Evolutionary conservation across 225 moss, liverwort and hornwort species (phyloP), one percentile per base, ranked within the genome.

Genomic region (Marchantia polymorpha): DNA sequence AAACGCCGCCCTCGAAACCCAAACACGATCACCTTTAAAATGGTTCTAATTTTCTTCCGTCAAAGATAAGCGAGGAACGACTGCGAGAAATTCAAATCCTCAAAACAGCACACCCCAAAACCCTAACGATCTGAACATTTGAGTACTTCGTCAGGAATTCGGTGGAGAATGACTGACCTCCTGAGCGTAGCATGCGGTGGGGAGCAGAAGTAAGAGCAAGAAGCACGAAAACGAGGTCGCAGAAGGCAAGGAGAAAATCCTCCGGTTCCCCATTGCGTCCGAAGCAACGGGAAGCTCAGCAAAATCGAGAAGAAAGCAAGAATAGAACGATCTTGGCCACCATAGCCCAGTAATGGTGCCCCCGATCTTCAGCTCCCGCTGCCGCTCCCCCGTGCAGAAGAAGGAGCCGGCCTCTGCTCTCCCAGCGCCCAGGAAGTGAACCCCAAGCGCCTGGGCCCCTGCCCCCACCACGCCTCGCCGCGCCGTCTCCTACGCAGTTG

Each of bases 221-320:
- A 78, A 68, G 77, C 71, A 77, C 26, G 52, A 76, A 26, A 56
- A 76, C 53, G 46, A 68, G 60, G 76, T 63, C 31, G 83, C 86
- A 7, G 66, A 48, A 64, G 53, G 69, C 47, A 80, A 60, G 65
- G 75, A 23, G 53, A 13, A 59, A 72, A 31, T 77, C 82, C 76
- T 76, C 73, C 76, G 85, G 8, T 72, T 65, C 70, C 66, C 79
- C 85, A 85, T 85, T 20, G 64, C 51, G 3, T 14, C 16, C 23
- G 19, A 59, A 65, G 48, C 16, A 23, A 77, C 19, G 49, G 16
- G 55, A 58, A 31, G 75, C 53, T 22, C 26, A 17, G 31, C 49
- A 29, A 30, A 75, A 31, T 75, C 39, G 19, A 58, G n/a, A 31
- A 39, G 20, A 5, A 19, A 58, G 10, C 31, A 59, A 75, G 39